Evolutionary conservation across 176 grass and related monocot genomes (phyloP).

Genomic region (Triticum turgidum): DNA sequence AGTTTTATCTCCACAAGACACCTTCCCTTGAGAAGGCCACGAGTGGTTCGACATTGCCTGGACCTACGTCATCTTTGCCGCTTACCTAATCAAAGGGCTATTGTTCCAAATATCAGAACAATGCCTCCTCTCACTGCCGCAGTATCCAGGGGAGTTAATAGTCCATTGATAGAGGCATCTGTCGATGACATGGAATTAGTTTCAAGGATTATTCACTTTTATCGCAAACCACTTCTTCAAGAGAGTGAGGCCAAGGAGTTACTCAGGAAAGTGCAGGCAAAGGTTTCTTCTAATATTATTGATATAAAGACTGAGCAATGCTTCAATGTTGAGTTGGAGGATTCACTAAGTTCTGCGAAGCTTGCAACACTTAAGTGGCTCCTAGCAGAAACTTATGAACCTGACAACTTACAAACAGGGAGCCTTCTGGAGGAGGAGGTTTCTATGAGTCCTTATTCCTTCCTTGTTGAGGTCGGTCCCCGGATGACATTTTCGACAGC

Average conservation of each 20-base stretch:
- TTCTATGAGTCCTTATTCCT: slow-evolving; percentile 19
- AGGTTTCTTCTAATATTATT: slow-evolving; percentile 65
- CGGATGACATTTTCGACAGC: slow-evolving; percentile 87
- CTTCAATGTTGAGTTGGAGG: slow-evolving; percentile 74
- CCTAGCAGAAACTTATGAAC: slow-evolving; percentile 81
- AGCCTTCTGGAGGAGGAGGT: slow-evolving; percentile 71
- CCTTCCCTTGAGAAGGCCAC: slow-evolving; percentile 16
- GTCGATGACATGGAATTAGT: neutral
- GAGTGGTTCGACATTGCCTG: slow-evolving; percentile 32
- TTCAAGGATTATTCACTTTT: slow-evolving; percentile 67
- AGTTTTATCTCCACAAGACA: slow-evolving; percentile 20
- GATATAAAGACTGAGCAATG: slow-evolving; percentile 74
- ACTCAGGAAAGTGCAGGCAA: slow-evolving; percentile 67
- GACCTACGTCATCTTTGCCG: slow-evolving; percentile 24
- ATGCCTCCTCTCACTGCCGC: slow-evolving; percentile 18
- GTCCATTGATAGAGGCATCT: slow-evolving; percentile 38
- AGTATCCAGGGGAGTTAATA: slow-evolving; percentile 48
- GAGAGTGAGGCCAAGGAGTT: slow-evolving; percentile 58
- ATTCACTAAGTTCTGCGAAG: slow-evolving; percentile 44
- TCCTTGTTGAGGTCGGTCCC: slow-evolving; percentile 77
- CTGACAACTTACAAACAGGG: slow-evolving; percentile 55
- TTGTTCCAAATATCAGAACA: slow-evolving; percentile 3
- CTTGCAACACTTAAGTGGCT: slow-evolving; percentile 73
- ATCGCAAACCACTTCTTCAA: slow-evolving; percentile 72
- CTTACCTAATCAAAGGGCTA: slow-evolving; percentile 39